Evolutionary conservation across 495 filamentous ascomycete genomes (phyloP), one percentile per base, ranked within the genome.

Genomic region (Podospora tetraspora): DNA sequence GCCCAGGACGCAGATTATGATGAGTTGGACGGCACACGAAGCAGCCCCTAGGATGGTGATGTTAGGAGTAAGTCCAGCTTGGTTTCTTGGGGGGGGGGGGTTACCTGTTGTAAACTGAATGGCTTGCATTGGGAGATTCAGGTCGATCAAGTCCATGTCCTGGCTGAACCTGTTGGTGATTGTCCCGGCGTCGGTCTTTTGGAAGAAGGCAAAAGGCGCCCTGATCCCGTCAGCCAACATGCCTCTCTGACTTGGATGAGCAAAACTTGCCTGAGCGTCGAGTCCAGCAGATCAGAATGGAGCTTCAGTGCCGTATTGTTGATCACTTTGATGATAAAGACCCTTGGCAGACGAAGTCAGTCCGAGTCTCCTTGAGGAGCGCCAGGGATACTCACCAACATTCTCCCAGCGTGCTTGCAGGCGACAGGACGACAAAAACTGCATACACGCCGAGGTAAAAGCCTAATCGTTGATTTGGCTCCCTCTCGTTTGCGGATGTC

Each of bases 371-470:
- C 32, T 64, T 23, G 11, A 21, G 16, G 23, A 57, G 43, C 8
- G 34, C 52, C 57, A 58, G 13, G 23, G 7, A 4, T 5, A 43
- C 64, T 34, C 34, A 43, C 56, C 67, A 69, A 7, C 58, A 66
- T 23, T 64, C 70, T 2, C 25, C 61, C 5, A 61, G 3, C 27
- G 52, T 16, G 1, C 64, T 62, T 2, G 60, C 6, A n/a, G 59
- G 57, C 10, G 61, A 61, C 11, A 72, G 52, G 1, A 76, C 78
- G 8, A 78, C 82, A 58, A 89, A 80, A 74, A 86, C 78, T 21
- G 76, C 82, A 68, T 88, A 88, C 27, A 88, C 81, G 12, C 86
- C 85, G 6, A 89, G 72, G 62, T 84, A 89, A 57, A 84, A 80
- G 7, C 79, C 84, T 6, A 85, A 69, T 19, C 79, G 72, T 27